phyloP scores from a whole-genome alignment of 306 rosid genomes.

The Chamaecrista fasciculata region DNA sequence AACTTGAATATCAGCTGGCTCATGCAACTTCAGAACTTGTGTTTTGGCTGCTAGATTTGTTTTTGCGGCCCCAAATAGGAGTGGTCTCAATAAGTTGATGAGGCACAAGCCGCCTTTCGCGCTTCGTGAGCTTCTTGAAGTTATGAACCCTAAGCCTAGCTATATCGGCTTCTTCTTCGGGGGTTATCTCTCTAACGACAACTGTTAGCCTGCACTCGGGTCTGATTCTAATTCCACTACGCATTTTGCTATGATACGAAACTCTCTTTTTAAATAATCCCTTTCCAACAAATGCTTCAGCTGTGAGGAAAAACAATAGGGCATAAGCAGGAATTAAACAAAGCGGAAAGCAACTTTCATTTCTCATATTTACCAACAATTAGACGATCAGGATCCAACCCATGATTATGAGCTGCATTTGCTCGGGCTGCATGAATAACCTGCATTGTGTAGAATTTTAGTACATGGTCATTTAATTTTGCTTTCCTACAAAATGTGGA shows the following conservation, averaged over 20 bases:
- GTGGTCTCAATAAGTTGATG: constrained; percentile 85
- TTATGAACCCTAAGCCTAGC: constrained; percentile 80
- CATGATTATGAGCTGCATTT: constrained; percentile 90
- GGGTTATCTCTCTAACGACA: constrained; percentile 78
- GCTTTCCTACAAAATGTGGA: constrained; percentile 3
- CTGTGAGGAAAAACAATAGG: constrained; percentile 40
- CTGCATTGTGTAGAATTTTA: constrained; percentile 39
- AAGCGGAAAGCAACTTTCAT: constrained; percentile 15
- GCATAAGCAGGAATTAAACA: constrained; percentile 27
- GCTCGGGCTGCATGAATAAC: constrained; percentile 91
- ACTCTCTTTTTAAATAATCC: constrained; percentile 56
- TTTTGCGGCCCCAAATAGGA: constrained; percentile 84
- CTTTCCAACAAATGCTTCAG: constrained; percentile 88
- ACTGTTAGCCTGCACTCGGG: constrained; percentile 84
- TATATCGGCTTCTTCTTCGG: constrained; percentile 84
- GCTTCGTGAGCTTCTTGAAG: constrained; percentile 63
- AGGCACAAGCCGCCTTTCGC: constrained; percentile 78
- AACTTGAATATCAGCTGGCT: constrained; percentile 3
- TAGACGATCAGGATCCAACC: constrained; percentile 81
- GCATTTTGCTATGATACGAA: constrained; percentile 50
- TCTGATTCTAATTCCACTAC: constrained; percentile 44
- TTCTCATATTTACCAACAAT: constrained; percentile 61
- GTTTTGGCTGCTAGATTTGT: constrained; percentile 36
- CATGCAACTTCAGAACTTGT: constrained; percentile 34
- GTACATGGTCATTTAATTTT: neutral